A percentile compares a stretch with the other conserved stretches of the same genome.
phyloP scores from a whole-genome alignment of 2,329 filamentous ascomycete species.

The Aureobasidium uvarum region DNA sequence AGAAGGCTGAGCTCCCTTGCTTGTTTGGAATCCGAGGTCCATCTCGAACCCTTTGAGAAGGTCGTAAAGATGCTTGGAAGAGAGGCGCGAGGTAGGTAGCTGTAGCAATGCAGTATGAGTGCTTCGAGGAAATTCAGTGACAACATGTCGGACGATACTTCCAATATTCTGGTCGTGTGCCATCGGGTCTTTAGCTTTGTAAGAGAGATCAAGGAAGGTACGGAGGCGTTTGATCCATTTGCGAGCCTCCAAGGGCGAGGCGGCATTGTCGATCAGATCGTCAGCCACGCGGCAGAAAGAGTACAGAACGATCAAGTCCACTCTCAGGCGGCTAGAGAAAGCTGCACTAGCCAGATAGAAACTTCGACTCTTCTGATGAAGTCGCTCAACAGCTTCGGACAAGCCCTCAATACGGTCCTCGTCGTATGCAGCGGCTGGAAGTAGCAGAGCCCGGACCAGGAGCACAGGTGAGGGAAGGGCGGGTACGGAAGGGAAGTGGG shows the following conservation, averaged over 20 bases:
- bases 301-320: conserved; percentile 67
- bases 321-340: conserved; percentile 65
- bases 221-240: conserved; percentile 60
- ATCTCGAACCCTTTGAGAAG: conserved; percentile 67
- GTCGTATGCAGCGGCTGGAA: conserved; percentile 54
- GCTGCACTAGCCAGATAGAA: conserved; percentile 70
- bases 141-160: conserved; percentile 43
- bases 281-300: conserved; percentile 73
- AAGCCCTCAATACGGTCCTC: conserved; percentile 58
- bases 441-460: conserved; percentile 55
- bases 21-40: conserved; percentile 57
- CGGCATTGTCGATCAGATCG: conserved; percentile 67
- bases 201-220: conserved; percentile 57
- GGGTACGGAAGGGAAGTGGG: conserved; percentile 54
- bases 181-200: conserved; percentile 39
- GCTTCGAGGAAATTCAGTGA: conserved; percentile 53
- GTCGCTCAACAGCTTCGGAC: conserved; percentile 56
- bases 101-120: conserved; percentile 57
- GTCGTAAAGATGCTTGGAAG: conserved; percentile 59
- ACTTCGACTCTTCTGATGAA: conserved; percentile 66
- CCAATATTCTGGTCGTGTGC: conserved; percentile 31
- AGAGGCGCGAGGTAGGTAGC: conserved; percentile 58
- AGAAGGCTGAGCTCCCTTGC: conserved; percentile 18
- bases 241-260: conserved; percentile 52
- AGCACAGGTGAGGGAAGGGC: conserved; percentile 50